These are phyloP conservation scores for Hypoxylon rickii DNA, from an alignment of 495 filamentous ascomycete species.

Conservation along the genomic window DNA sequence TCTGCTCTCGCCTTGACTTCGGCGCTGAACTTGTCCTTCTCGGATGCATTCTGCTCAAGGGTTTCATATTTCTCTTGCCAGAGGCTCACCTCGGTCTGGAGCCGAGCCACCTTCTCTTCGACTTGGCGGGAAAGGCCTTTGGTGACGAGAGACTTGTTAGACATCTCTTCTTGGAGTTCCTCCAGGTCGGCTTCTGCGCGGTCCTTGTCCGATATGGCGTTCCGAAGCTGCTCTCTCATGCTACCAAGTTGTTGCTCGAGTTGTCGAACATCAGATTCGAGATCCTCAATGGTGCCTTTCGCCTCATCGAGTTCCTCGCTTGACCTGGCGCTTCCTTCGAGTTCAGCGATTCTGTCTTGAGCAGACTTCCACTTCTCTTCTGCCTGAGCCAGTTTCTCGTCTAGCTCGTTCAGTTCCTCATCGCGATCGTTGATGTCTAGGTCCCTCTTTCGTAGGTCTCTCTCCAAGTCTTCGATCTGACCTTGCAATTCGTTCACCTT, in stretches of 20 bases:
- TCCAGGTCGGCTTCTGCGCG: conserved; percentile 62
- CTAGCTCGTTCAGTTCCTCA: conserved; percentile 59
- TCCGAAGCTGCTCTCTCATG: conserved; percentile 63
- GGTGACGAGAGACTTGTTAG: conserved; percentile 76
- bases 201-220: conserved; percentile 65
- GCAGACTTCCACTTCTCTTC: conserved; percentile 38
- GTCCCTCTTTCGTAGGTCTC: conserved; percentile 68
- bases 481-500: conserved; percentile 66
- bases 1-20: conserved; percentile 45
- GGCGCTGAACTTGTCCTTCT: conserved; percentile 48
- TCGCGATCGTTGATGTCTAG: conserved; percentile 66
- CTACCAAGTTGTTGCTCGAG: conserved; percentile 58
- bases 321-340: conserved; percentile 63
- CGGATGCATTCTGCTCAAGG: conserved; percentile 47
- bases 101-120: conserved; percentile 67
- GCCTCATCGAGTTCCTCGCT: conserved; percentile 60
- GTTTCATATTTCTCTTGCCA: conserved; percentile 62
- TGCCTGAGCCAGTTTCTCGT: conserved; percentile 49
- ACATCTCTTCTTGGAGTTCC: conserved; percentile 75
- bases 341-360: conserved; percentile 61
- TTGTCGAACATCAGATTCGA: conserved; percentile 50
- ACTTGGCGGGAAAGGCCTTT: conserved; percentile 77
- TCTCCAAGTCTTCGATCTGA: conserved; percentile 70
- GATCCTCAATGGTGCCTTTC: conserved; percentile 52
- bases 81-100: conserved; percentile 66